Evolutionary conservation across 495 filamentous ascomycete genomes (phyloP).

Genomic region (Neurospora pannonica): DNA sequence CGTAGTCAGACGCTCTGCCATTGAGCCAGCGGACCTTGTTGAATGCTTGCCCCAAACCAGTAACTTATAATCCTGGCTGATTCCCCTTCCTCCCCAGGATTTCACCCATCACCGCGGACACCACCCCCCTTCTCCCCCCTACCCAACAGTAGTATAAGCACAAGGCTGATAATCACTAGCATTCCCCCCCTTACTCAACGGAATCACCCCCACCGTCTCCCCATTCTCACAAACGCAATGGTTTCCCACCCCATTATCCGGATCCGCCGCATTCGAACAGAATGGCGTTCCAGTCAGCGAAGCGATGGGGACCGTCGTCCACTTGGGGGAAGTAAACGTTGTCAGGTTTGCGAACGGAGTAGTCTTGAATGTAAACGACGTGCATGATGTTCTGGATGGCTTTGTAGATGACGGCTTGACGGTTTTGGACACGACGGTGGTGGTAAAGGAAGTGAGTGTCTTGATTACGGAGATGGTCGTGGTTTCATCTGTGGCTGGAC

Average conservation of each 20-base stretch:
- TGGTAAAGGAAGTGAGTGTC: neutral
- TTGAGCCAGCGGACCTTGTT: neutral
- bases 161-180: conserved; percentile 13
- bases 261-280: conserved; percentile 9
- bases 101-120: neutral
- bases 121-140: neutral
- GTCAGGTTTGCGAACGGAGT: neutral
- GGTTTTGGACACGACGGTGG: neutral
- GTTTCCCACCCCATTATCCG: conserved; percentile 8
- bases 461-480: neutral
- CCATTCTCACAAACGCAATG: conserved; percentile 15
- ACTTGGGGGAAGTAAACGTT: neutral
- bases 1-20: neutral
- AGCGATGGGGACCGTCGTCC: conserved; percentile 10
- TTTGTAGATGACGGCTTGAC: neutral
- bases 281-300: conserved; percentile 8
- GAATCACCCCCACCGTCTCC: conserved; percentile 6
- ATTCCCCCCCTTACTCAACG: neutral
- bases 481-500: neutral
- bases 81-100: neutral
- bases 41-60: neutral
- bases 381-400: neutral
- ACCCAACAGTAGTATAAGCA: conserved; percentile 12
- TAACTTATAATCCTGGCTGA: neutral
- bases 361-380: neutral